Evolutionary conservation across 2,329 filamentous ascomycete species (phyloP).

Genomic region (Beauveria sp.): DNA sequence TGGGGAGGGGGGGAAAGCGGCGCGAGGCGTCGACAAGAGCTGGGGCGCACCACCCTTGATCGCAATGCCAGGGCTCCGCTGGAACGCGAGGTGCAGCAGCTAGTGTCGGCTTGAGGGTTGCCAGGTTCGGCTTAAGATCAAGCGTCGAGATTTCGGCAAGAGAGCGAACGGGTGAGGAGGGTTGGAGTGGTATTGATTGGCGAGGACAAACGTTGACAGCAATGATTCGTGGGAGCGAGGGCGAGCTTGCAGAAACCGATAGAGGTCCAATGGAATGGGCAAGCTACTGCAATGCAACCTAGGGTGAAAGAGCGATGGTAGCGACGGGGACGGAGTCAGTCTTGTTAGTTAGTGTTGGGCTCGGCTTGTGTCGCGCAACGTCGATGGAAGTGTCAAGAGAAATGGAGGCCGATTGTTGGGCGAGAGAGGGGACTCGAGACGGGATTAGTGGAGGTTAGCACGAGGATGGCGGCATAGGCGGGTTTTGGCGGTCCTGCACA

Average conservation of each 20-base stretch:
- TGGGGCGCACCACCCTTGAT: background rate
- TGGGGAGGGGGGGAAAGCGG: background rate
- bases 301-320: background rate
- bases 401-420: background rate
- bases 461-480: no score
- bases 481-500: background rate
- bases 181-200: background rate
- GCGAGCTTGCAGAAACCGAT: background rate
- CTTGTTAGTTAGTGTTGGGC: background rate
- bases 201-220: background rate
- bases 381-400: background rate
- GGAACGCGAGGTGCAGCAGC: slow-evolving; percentile 3
- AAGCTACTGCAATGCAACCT: background rate
- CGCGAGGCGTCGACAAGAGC: background rate
- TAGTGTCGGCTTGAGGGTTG: background rate
- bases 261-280: background rate
- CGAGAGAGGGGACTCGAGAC: background rate
- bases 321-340: background rate
- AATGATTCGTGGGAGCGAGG: background rate
- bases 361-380: slow-evolving; percentile 1
- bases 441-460: background rate
- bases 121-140: slow-evolving; percentile 1
- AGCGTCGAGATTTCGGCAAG: background rate
- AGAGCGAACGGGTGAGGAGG: background rate
- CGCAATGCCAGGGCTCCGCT: slow-evolving; percentile 24